Evolutionary conservation across 2,329 filamentous ascomycete genomes (phyloP).

Genomic region (Huntiella bhutanensis): DNA sequence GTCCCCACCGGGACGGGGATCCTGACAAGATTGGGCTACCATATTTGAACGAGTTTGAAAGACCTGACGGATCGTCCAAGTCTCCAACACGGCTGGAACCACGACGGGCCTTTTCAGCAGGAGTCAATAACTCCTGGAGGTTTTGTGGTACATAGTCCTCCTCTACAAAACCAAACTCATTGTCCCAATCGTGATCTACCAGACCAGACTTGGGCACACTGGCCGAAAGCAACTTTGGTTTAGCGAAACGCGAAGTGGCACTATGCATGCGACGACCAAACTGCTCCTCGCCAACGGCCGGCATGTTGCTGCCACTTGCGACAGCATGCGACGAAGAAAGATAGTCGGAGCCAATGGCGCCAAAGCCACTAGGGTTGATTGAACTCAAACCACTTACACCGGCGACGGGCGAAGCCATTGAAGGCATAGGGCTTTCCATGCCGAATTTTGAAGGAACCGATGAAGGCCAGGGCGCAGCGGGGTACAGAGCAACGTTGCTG

Average conservation of each 20-base stretch:
- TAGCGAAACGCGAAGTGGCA: constrained; percentile 33
- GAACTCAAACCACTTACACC: constrained; percentile 46
- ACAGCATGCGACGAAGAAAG: constrained; percentile 26
- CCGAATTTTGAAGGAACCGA: constrained; percentile 87
- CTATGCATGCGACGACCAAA: constrained; percentile 57
- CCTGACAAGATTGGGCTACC: constrained; percentile 38
- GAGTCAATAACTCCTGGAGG: constrained; percentile 45
- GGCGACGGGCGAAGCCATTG: constrained; percentile 27
- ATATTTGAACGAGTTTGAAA: constrained; percentile 35
- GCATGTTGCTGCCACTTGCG: constrained; percentile 27
- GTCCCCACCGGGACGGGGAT: constrained; percentile 42
- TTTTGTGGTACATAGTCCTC: constrained; percentile 72
- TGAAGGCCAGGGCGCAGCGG: constrained; percentile 63
- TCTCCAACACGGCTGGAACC: constrained; percentile 38
- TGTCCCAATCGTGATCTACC: constrained; percentile 45
- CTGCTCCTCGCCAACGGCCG: constrained; percentile 30
- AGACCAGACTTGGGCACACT: constrained; percentile 42
- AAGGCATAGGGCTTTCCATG: constrained; percentile 61
- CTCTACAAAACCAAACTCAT: constrained; percentile 56
- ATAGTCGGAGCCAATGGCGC: constrained; percentile 36
- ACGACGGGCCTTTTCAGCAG: constrained; percentile 45
- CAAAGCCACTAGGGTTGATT: constrained; percentile 48
- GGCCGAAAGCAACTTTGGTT: constrained; percentile 51
- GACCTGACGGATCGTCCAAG: constrained; percentile 24
- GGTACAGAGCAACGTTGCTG: constrained; percentile 71